Base-by-base conservation (phyloP, 257 asterid species). In the Capsicum pubescens region DNA sequence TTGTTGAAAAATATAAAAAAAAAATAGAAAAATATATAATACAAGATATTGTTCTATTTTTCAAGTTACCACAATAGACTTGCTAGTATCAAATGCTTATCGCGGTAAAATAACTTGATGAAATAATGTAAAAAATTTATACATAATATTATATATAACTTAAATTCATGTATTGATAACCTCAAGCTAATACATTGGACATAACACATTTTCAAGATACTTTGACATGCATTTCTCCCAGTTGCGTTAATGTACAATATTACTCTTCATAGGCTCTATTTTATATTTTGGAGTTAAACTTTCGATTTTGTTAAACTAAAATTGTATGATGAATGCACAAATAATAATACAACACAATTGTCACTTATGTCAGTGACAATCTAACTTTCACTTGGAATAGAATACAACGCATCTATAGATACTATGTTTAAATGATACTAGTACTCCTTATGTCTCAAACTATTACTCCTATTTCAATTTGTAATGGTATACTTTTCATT, bases 241-340 rank as follows among this genome's bases (percentile, higher is more conserved):
- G 17, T 48, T 32, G 72, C 48, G 7, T 54, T 54, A 77, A 17
- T 54, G 26, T 77, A 77, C 52, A 54, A 77, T 50, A 77, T 54
- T 77, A 32, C 52, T 77, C 64, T 54, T 77, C 21, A 15, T 8
- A 54, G 66, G 50, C 8, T 54, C 32, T 54, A 15, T 26, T 77
- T 64, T 64, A 32, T 15, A 32, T 58, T 77, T 55, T 8, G 50
- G 82, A 54, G 64, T 77, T 77, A 26, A 39, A 3, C 50, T 74
- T 11, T 1, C 63, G 5, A 4, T 39, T 39, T 39, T 39, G 44
- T 39, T 39, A 3, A 13, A 32, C 52, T 14, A 77, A 32, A 76
- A 52, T 52, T n/a, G 44, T 50, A 1, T 76, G 81, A 50, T 76
- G 81, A 50, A 76, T 76, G 81, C 64, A 26, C 54, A 52, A 52